Conservation (phyloP, 495 filamentous ascomycete genomes). For the Talaromyces wortmannii region DNA sequence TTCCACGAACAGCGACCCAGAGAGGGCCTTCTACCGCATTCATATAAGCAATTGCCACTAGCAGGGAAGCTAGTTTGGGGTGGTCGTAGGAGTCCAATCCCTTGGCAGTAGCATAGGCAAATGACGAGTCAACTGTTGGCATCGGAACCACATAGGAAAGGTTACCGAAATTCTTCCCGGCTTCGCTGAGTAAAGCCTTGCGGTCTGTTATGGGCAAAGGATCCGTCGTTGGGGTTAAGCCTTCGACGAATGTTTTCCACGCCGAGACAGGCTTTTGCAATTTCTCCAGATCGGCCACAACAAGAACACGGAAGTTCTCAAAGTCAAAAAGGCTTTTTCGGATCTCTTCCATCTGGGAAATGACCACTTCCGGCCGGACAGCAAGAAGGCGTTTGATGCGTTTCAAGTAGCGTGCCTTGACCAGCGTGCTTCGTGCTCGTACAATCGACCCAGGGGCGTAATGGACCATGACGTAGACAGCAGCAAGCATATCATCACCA, state of each 20-base stretch:
- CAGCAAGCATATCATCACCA: constrained; percentile 59
- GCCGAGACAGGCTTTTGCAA: constrained; percentile 72
- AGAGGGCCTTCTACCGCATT: constrained; percentile 91
- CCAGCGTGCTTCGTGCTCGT: constrained; percentile 73
- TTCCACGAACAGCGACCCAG: constrained; percentile 87
- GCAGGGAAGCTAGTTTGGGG: constrained; percentile 70
- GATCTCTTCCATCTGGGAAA: constrained; percentile 70
- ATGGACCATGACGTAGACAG: constrained; percentile 78
- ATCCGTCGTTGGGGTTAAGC: constrained; percentile 36
- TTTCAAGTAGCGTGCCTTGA: constrained; percentile 84
- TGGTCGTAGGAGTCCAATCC: constrained; percentile 71
- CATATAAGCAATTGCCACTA: constrained; percentile 85
- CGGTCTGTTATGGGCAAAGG: constrained; percentile 54
- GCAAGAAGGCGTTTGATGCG: constrained; percentile 71
- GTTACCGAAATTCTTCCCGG: constrained; percentile 65
- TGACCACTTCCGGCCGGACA: constrained; percentile 60
- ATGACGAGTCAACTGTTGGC: constrained; percentile 90
- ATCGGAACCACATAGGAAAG: constrained; percentile 79
- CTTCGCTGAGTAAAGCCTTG: constrained; percentile 57
- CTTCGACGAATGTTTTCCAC: constrained; percentile 62
- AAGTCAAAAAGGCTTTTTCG: constrained; percentile 66
- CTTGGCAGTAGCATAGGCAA: constrained; percentile 63
- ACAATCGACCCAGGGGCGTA: constrained; percentile 63
- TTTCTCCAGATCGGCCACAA: constrained; percentile 75
- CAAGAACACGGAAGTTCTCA: constrained; percentile 75